Percentiles rank a stretch among this genome's conserved stretches.
These are phyloP conservation scores for Rhazya stricta DNA, from an alignment of 257 asterid species.

Conservation along the genomic window DNA sequence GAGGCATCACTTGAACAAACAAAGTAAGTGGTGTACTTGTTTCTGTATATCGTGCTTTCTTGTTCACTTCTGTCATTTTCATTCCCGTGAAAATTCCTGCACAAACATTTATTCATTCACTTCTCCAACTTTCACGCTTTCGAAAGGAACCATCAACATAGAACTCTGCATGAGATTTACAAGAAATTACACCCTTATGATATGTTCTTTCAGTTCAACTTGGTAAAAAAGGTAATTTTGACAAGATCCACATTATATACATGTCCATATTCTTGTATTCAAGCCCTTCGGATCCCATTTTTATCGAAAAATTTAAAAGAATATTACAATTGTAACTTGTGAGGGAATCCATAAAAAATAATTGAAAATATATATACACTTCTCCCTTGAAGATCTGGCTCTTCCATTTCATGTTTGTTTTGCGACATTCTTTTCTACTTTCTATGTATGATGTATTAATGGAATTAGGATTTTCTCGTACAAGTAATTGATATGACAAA, in stretches of 20 bases:
- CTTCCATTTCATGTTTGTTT: background rate
- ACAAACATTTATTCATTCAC: background rate
- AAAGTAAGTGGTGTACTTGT: constrained; percentile 1
- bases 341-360: background rate
- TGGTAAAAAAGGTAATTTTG: background rate
- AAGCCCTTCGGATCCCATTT: background rate
- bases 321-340: background rate
- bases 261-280: background rate
- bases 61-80: constrained; percentile 6
- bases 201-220: background rate
- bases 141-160: background rate
- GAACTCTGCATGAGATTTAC: constrained; percentile 1
- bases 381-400: background rate
- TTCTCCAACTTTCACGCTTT: constrained; percentile 2
- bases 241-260: background rate
- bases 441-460: background rate
- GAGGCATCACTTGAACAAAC: constrained; percentile 1
- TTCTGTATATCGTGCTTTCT: background rate
- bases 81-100: constrained; percentile 7
- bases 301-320: too few species aligned
- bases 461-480: background rate
- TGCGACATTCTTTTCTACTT: background rate
- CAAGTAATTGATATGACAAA: background rate
- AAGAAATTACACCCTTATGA: background rate
- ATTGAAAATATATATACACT: background rate